Evolutionary conservation across 345 rosid species (phyloP), one percentile per base, ranked within the genome.

Genomic region (Crucihimalaya himalaica): DNA sequence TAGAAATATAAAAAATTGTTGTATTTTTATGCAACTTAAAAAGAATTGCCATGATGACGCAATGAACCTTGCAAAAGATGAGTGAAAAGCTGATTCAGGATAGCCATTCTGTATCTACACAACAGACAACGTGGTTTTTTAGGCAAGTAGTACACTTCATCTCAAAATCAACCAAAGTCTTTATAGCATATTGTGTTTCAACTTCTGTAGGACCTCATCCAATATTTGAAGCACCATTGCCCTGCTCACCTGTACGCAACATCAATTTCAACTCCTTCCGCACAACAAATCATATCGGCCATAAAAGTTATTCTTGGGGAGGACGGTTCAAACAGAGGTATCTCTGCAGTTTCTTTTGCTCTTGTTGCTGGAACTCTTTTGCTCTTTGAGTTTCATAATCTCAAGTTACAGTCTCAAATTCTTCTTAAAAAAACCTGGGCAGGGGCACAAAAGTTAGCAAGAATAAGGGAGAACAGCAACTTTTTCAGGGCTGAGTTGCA

Each of bases 161-260:
- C 31, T 43, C 40, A 62, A 43, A 32, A 50, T 51, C 40, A 54
- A 47, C 18, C 21, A 76, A 62, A 53, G 60, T 71, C 25, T 28
- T 28, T 19, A 45, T 25, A 45, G 25, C 18, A 31, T 47, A 13
- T 53, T 70, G 18, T 47, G 34, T 14, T 70, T 63, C 6, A 45
- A 34, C 35, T 42, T 46, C 4, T 58, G 72, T 72, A 95, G 97
- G 97, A 95, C 50, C 90, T 95, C 51, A 83, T 91, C 62, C 86
- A 86, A 64, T 89, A 84, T 72, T 78, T 94, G 72, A 88, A 85
- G 84, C 66, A 84, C 72, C 84, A 82, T 31, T 84, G 97, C 57
- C 97, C 97, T 29, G 97, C 97, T 76, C 97, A 94, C 87, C 84
- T 94, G 25, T 94, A 89, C 67, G 98, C 93, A 63, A 94, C 98